phyloP scores from a whole-genome alignment of 192 early-diverging fungal genomes.

The Backusella morwellensis region DNA sequence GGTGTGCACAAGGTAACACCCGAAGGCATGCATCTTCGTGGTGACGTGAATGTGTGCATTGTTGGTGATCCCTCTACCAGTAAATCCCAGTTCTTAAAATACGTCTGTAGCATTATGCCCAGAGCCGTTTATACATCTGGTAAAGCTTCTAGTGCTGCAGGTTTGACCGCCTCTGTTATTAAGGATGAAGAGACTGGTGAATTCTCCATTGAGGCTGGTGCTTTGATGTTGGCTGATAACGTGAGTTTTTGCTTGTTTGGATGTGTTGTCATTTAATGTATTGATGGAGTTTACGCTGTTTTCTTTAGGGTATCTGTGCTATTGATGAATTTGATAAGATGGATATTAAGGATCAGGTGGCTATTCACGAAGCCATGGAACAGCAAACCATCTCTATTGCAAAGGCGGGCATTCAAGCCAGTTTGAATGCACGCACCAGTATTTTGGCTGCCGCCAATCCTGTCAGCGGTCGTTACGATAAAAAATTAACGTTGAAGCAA shows the following conservation, averaged over 20 bases:
- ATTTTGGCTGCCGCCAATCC: conserved; percentile 98
- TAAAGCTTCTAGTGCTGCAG: conserved; percentile 93
- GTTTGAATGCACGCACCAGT: conserved; percentile 90
- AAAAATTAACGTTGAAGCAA: conserved; percentile 91
- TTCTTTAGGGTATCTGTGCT: conserved; percentile 83
- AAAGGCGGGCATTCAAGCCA: conserved; percentile 95
- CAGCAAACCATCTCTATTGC: conserved; percentile 98
- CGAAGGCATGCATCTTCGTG: conserved; percentile 93
- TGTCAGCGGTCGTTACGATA: conserved; percentile 93
- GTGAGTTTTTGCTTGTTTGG: conserved; percentile 34
- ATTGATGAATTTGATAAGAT: conserved; percentile 99
- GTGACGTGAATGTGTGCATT: conserved; percentile 97
- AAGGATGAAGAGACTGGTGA: conserved; percentile 98
- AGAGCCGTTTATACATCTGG: conserved; percentile 95
- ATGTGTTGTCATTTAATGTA: neutral
- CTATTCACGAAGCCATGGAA: conserved; percentile 99
- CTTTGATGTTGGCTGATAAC: conserved; percentile 96
- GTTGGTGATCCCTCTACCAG: conserved; percentile 95
- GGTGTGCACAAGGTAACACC: conserved; percentile 93
- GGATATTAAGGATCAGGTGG: conserved; percentile 95
- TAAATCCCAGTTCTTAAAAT: conserved; percentile 96
- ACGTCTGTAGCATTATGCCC: conserved; percentile 84
- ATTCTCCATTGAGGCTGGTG: conserved; percentile 96
- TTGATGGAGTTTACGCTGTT: neutral
- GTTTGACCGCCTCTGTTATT: conserved; percentile 92